Base-by-base conservation (phyloP, 257 asterid species). In the Solanum piurae region DNA sequence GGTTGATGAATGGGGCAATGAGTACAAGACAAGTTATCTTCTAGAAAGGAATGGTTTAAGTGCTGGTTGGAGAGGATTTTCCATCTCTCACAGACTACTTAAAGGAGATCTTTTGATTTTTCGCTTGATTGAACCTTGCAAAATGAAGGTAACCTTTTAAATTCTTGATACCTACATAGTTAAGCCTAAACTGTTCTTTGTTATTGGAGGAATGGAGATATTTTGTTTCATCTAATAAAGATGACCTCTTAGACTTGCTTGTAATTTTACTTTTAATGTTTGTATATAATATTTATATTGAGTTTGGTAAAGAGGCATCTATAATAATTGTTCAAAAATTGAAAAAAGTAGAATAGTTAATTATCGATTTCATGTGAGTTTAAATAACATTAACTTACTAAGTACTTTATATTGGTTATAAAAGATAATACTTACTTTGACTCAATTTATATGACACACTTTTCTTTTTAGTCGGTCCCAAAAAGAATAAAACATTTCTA, bases 31-130 rank as follows among this genome's bases (percentile, higher is more conserved):
- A 12, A 89, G 94, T 11, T 97, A 91, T 90, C 95, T 97, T 87
- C 83, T 92, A 38, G 95, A 79, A 62, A 90, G 99, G 89, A 92
- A 93, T 72, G 99, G 99, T 31, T 84, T 97, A 55, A 97, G 99
- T 88, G 99, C 95, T 5, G 99, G 99, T 25, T 95, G 99, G 99
- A 93, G 99, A 91, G 95, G 96, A 20, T 95, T 97, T 86, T 91
- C 99, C 52, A 80, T 93, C 49, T 86, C 94, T 6, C 99, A 97
- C 87, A 87, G 92, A 89, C 87, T 97, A 46, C 92, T 91, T 16
- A 96, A 95, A 87, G 99, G 99, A 42, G 99, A 97, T 87, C 86
- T 95, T 58, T 82, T 97, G 82, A 89, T 97, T 76, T 97, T 97
- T 89, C 94, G 92, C 88, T 88, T 97, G 94, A 87, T 88, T 23